phyloP scores from a whole-genome alignment of 129 eudicot genomes.

The Flaveria trinervia region DNA sequence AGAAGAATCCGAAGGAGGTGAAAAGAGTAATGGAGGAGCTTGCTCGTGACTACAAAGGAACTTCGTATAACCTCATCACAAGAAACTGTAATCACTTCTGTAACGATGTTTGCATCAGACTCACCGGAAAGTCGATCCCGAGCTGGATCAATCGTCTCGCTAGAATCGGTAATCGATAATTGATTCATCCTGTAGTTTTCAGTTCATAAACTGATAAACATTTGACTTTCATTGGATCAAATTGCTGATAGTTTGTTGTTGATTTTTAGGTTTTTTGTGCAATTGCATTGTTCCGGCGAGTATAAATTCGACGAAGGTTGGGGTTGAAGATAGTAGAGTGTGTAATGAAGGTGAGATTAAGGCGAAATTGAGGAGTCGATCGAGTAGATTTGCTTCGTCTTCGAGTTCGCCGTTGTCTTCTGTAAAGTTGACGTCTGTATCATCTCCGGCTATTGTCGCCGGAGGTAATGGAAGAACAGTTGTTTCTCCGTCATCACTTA shows the following conservation, averaged over 20 bases:
- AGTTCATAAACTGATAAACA: too few species aligned
- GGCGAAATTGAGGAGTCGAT: slow-evolving; percentile 42
- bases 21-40: slow-evolving; percentile 64
- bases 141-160: slow-evolving; percentile 94
- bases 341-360: slow-evolving; percentile 49
- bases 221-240: not conserved
- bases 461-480: slow-evolving; percentile 25
- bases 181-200: not conserved
- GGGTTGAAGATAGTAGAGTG: slow-evolving; percentile 51
- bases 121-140: slow-evolving; percentile 67
- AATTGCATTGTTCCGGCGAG: slow-evolving; percentile 74
- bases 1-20: slow-evolving; percentile 50
- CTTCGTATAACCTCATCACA: slow-evolving; percentile 68
- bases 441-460: slow-evolving; percentile 32
- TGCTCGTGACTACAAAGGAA: slow-evolving; percentile 61
- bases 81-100: slow-evolving; percentile 91
- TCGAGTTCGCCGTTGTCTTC: slow-evolving; percentile 44
- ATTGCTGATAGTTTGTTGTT: not conserved
- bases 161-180: slow-evolving; percentile 54
- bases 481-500: slow-evolving; percentile 36
- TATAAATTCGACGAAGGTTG: slow-evolving; percentile 59
- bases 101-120: slow-evolving; percentile 67
- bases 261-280: slow-evolving; percentile 60
- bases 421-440: slow-evolving; percentile 42
- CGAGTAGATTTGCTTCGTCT: slow-evolving; percentile 50